Conservation (phyloP, 192 early-diverging fungal species). For the Coemansia sp. region DNA sequence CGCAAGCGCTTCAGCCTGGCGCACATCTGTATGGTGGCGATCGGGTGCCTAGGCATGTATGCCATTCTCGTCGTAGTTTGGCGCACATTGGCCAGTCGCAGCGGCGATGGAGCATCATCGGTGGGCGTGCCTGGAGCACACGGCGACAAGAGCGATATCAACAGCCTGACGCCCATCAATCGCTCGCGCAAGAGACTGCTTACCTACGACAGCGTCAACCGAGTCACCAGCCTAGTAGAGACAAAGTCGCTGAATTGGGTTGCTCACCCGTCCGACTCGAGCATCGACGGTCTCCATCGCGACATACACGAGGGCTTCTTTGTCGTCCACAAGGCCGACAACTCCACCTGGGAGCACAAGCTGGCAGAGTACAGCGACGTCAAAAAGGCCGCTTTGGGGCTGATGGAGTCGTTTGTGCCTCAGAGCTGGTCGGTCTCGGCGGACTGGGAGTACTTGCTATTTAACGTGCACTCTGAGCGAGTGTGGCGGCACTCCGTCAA, state of each 20-base stretch:
- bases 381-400: constrained; percentile 21
- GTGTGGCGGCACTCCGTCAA: constrained; percentile 86
- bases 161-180: constrained; percentile 14
- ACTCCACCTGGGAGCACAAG: constrained; percentile 37
- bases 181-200: constrained; percentile 43
- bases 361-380: constrained; percentile 36
- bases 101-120: background rate
- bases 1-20: constrained; percentile 46
- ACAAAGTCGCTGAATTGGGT: constrained; percentile 49
- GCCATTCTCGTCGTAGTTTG: constrained; percentile 22
- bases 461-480: constrained; percentile 64
- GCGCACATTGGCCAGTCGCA: constrained; percentile 9
- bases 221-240: constrained; percentile 27
- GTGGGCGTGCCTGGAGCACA: background rate
- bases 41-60: constrained; percentile 42
- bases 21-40: constrained; percentile 31
- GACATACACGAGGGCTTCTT: constrained; percentile 24
- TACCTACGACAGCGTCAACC: constrained; percentile 42
- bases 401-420: constrained; percentile 50
- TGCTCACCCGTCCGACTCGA: constrained; percentile 35
- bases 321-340: constrained; percentile 33
- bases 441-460: constrained; percentile 77
- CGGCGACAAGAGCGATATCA: constrained; percentile 3
- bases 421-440: constrained; percentile 66
- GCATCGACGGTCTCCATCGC: constrained; percentile 49